Conservation (phyloP, 2,329 filamentous ascomycete species). For the Verticillium nonalfalfae region DNA sequence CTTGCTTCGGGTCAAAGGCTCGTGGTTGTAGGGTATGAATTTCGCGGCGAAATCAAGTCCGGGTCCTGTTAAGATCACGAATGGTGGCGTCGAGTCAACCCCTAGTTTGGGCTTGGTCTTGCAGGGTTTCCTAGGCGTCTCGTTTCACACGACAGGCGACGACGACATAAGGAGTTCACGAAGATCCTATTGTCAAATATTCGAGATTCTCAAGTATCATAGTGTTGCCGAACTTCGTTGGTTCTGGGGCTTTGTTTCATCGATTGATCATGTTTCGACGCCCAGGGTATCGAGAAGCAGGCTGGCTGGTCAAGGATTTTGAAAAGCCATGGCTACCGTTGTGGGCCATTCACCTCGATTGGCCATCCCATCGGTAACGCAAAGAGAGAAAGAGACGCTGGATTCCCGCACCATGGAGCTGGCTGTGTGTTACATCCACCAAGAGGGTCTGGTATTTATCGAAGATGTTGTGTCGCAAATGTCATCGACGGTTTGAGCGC, state of each 20-base stretch:
- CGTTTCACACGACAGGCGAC: too few species aligned
- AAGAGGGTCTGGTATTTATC: slow-evolving; percentile 51
- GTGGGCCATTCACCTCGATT: neutral
- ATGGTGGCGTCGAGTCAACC: slow-evolving; percentile 9
- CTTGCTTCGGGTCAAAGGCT: neutral
- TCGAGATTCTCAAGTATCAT: too few species aligned
- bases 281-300: neutral
- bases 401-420: slow-evolving; percentile 45
- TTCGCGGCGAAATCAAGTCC: too few species aligned
- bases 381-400: slow-evolving; percentile 19
- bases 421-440: slow-evolving; percentile 42
- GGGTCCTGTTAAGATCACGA: too few species aligned
- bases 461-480: slow-evolving; percentile 43
- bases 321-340: neutral
- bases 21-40: too few species aligned
- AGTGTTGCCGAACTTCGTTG: too few species aligned
- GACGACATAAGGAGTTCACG: too few species aligned
- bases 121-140: neutral
- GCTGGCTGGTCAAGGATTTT: neutral
- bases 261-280: neutral
- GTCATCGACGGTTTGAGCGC: slow-evolving; percentile 48
- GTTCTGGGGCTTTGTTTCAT: neutral
- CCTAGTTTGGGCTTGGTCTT: slow-evolving; percentile 22
- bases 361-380: neutral
- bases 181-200: too few species aligned